Conservation (phyloP, 805 yeast species). For the Saccharomycopsis sp. region DNA sequence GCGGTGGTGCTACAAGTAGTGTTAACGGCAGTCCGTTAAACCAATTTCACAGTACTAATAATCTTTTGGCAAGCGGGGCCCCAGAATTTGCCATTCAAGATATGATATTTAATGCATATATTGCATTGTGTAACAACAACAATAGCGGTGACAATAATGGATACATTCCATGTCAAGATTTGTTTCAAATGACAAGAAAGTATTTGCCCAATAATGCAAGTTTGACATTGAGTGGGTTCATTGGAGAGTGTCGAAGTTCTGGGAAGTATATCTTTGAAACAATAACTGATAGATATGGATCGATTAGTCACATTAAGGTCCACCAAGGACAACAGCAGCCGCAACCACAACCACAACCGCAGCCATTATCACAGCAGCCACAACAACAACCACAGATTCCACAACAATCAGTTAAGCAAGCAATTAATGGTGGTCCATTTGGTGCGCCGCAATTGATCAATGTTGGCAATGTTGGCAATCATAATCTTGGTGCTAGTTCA, state of each 20-base stretch:
- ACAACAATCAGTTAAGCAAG: too few species aligned
- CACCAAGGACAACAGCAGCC: neutral
- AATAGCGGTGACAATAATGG: neutral
- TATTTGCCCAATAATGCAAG: neutral
- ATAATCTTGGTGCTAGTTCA: too few species aligned
- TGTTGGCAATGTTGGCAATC: too few species aligned
- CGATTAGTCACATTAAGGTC: neutral
- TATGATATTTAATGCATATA: neutral
- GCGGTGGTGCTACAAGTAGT: neutral
- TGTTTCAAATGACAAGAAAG: slow-evolving; percentile 11
- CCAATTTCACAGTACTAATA: neutral
- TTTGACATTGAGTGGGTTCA: slow-evolving; percentile 5
- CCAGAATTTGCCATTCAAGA: neutral
- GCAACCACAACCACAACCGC: neutral
- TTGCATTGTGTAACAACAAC: neutral
- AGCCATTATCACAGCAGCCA: too few species aligned
- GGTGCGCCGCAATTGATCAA: too few species aligned
- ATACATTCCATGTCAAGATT: slow-evolving; percentile 2
- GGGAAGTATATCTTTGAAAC: neutral
- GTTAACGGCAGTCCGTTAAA: neutral
- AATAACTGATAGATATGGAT: neutral
- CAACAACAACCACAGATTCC: too few species aligned
- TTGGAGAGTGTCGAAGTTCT: neutral
- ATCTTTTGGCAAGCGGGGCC: neutral
- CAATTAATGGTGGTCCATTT: too few species aligned